A percentile compares a stretch with the other conserved stretches of the same genome.
These are phyloP conservation scores for Neonectria magnoliae DNA, from an alignment of 2,329 filamentous ascomycete species.

Conservation along the genomic window DNA sequence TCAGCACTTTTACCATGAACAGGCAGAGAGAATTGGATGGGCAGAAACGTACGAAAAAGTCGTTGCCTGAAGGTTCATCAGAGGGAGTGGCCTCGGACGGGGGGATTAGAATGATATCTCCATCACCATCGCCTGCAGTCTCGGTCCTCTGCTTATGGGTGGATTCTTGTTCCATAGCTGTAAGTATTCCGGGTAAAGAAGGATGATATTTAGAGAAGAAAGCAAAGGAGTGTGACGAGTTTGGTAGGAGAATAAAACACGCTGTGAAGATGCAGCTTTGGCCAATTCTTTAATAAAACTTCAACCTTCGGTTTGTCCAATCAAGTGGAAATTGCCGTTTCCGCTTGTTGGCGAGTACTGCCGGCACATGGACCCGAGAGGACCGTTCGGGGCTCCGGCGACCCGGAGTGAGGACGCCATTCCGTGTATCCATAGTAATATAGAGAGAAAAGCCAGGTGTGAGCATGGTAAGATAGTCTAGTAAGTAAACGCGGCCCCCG, in stretches of 20 bases:
- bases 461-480: too few relatives aligned
- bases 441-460: too few relatives aligned
- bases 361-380: background rate
- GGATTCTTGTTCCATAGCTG: constrained; percentile 2
- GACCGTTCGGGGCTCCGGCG: constrained; percentile 7
- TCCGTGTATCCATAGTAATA: too few relatives aligned
- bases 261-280: too few relatives aligned
- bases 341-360: too few relatives aligned
- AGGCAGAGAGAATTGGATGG: background rate
- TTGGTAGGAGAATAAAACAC: background rate
- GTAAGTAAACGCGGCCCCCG: background rate
- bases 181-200: background rate
- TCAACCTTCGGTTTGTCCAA: too few relatives aligned
- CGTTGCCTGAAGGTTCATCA: background rate
- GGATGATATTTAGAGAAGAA: background rate
- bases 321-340: too few relatives aligned
- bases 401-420: constrained; percentile 1
- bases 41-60: constrained; percentile 3
- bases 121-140: background rate
- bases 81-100: background rate
- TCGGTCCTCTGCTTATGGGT: background rate
- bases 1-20: background rate
- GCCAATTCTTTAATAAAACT: too few relatives aligned
- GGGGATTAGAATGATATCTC: background rate
- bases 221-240: background rate